Evolutionary conservation across 106 monocot species (phyloP).

Genomic region (Amphibolis antarctica): DNA sequence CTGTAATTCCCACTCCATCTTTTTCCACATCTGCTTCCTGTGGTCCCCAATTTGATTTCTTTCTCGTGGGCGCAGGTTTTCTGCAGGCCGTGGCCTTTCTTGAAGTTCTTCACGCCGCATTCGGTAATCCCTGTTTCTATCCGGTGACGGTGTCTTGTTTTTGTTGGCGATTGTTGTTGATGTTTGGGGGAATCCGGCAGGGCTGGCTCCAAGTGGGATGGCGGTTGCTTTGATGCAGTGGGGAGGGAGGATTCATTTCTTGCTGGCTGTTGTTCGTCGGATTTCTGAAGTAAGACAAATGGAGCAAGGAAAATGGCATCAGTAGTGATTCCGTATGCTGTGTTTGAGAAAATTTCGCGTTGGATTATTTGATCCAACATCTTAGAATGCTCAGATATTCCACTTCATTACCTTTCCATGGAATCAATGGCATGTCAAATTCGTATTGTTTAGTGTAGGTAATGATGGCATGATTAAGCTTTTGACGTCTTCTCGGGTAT

Average conservation of each 20-base stretch:
- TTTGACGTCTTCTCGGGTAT: too few species aligned
- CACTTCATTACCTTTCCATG: too few species aligned
- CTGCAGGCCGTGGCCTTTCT: conserved; percentile 44
- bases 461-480: too few species aligned
- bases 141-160: neutral
- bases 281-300: conserved; percentile 37
- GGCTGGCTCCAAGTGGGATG: conserved; percentile 58
- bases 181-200: conserved; percentile 12
- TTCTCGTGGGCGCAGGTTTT: conserved; percentile 23
- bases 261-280: conserved; percentile 70
- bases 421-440: too few species aligned
- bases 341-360: too few species aligned
- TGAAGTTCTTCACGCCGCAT: conserved; percentile 62
- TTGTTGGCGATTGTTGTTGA: neutral
- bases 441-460: too few species aligned
- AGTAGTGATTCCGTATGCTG: too few species aligned
- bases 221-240: conserved; percentile 61
- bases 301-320: neutral
- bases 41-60: conserved; percentile 1
- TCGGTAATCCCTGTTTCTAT: conserved; percentile 25
- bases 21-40: neutral
- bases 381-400: too few species aligned
- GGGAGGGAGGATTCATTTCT: conserved; percentile 91
- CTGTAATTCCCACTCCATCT: conserved; percentile 24
- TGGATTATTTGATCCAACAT: too few species aligned